Conservation (phyloP, 2,329 filamentous ascomycete species). For the Colletotrichum sp. region DNA sequence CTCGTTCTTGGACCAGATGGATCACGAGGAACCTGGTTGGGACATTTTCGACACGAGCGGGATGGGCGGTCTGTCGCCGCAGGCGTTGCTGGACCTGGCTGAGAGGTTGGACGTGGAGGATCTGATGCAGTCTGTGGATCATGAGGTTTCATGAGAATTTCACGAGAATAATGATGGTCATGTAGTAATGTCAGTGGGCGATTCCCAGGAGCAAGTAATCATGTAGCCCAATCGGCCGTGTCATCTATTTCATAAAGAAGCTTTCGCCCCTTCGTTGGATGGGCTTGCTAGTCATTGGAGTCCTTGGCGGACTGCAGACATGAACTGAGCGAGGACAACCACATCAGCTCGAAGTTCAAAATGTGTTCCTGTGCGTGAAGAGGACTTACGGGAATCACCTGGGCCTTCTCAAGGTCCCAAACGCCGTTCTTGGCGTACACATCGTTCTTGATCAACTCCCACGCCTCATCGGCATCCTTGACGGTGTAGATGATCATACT, state of each 20-base stretch:
- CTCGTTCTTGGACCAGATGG: slow-evolving; percentile 10
- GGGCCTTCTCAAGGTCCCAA: slow-evolving; percentile 27
- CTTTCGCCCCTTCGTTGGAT: background rate
- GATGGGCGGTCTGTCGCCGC: slow-evolving; percentile 34
- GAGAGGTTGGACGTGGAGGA: slow-evolving; percentile 31
- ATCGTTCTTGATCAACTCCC: slow-evolving; percentile 23
- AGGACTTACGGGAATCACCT: slow-evolving; percentile 24
- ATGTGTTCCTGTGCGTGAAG: background rate
- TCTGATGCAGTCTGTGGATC: slow-evolving; percentile 14
- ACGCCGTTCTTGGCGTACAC: slow-evolving; percentile 25
- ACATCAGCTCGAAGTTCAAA: background rate
- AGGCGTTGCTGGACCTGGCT: slow-evolving; percentile 34
- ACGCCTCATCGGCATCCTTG: slow-evolving; percentile 20
- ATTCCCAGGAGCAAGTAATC: background rate
- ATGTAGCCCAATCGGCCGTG: fast-evolving
- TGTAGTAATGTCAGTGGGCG: background rate
- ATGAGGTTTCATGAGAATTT: background rate
- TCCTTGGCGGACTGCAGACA: slow-evolving; percentile 1
- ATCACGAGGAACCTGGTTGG: slow-evolving; percentile 26
- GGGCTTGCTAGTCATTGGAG: background rate
- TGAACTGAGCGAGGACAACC: background rate
- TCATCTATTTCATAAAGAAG: background rate
- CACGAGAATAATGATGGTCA: background rate
- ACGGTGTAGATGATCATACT: slow-evolving; percentile 13
- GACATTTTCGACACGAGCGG: slow-evolving; percentile 34